A percentile compares a stretch with the other conserved stretches of the same genome.
These are phyloP conservation scores for Zasmidium angulare DNA, from an alignment of 2,329 filamentous ascomycete species.

Conservation along the genomic window DNA sequence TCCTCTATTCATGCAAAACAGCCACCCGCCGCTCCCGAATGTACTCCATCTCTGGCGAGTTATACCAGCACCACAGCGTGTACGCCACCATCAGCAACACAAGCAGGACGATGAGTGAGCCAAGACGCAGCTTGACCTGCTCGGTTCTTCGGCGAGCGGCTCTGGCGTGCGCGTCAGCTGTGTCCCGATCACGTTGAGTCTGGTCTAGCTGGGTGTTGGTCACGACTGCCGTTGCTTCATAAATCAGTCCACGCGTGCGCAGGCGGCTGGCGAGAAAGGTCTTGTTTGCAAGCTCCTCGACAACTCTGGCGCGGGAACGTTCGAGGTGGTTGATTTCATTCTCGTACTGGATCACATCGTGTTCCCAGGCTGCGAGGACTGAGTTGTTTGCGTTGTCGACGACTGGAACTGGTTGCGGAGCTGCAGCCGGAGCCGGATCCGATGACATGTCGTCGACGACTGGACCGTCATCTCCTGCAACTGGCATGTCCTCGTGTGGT, in stretches of 20 bases:
- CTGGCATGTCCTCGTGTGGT: background rate
- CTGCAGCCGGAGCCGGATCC: background rate
- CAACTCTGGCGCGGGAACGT: background rate
- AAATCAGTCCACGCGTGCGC: background rate
- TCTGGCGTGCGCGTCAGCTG: background rate
- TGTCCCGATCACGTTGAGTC: background rate
- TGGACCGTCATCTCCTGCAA: background rate
- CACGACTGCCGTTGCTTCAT: background rate
- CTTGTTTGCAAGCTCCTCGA: background rate
- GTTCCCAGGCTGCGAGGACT: background rate
- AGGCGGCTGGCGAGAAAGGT: background rate
- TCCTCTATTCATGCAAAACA: constrained; percentile 4
- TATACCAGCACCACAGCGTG: background rate
- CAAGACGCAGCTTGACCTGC: background rate
- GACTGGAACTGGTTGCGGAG: background rate
- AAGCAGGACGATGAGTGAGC: background rate
- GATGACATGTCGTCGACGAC: background rate
- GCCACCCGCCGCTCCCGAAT: background rate
- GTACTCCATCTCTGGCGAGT: constrained; percentile 4
- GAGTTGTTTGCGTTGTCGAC: too few relatives aligned
- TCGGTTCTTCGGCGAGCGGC: background rate
- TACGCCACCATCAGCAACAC: background rate
- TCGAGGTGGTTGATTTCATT: background rate
- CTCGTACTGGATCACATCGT: background rate
- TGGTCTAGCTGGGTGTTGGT: background rate